These are phyloP conservation scores for Eucalyptus regnans DNA, from an alignment of 345 rosid species.

Conservation along the genomic window DNA sequence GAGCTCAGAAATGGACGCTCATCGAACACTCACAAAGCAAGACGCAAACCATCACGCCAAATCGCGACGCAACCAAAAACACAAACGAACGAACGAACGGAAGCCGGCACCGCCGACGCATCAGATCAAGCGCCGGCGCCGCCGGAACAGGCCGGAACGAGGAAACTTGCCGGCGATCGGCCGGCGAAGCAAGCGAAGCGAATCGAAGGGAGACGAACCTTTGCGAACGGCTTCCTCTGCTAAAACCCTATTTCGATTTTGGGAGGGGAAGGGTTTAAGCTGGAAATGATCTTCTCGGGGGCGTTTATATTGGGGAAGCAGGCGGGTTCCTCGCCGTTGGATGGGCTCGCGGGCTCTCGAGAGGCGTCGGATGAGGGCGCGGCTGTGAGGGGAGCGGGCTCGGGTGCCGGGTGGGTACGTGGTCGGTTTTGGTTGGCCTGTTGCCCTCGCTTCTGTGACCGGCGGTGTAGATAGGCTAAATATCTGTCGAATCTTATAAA, in stretches of 20 bases:
- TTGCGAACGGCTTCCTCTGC: neutral
- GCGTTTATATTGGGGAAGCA: neutral
- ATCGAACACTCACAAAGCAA: neutral
- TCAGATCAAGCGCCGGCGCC: neutral
- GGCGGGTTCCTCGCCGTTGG: neutral
- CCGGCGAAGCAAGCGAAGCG: neutral
- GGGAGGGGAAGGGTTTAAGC: neutral
- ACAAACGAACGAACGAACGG: neutral
- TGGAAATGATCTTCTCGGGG: neutral
- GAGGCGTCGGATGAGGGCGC: neutral
- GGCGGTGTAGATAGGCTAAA: neutral
- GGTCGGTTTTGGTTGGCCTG: neutral
- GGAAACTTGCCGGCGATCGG: neutral
- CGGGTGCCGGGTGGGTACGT: neutral
- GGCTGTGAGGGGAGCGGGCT: neutral
- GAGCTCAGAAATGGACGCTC: neutral
- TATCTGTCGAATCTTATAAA: neutral
- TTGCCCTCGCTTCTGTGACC: neutral
- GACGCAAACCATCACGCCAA: neutral
- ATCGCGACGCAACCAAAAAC: neutral
- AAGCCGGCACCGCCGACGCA: neutral
- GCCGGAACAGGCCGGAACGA: neutral
- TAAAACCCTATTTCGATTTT: neutral
- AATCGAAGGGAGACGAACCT: neutral
- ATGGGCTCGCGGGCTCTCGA: neutral